Evolutionary conservation across 2,329 filamentous ascomycete genomes (phyloP).

Genomic region (Pseudogymnoascus sp.): DNA sequence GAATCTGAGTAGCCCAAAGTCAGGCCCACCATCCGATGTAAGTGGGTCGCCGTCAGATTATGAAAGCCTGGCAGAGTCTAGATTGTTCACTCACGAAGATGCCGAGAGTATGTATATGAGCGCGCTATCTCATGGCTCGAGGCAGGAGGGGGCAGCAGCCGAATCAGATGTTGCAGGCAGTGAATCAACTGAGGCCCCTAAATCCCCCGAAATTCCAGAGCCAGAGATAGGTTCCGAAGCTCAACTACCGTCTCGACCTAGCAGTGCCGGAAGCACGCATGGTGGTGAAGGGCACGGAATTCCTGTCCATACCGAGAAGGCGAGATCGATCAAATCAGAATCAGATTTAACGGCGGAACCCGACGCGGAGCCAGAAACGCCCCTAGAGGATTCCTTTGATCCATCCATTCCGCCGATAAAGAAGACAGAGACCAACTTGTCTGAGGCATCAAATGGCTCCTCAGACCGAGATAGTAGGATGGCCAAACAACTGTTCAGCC

Average conservation of each 20-base stretch:
- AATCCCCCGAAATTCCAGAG: neutral
- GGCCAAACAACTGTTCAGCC: slow-evolving; percentile 29
- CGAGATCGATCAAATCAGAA: neutral
- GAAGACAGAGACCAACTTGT: slow-evolving; percentile 21
- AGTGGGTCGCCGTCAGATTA: slow-evolving; percentile 12
- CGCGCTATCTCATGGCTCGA: slow-evolving; percentile 45
- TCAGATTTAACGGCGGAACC: slow-evolving; percentile 4
- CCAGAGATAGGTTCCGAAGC: neutral
- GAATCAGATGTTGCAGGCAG: neutral
- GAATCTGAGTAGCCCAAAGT: neutral
- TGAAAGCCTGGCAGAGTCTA: slow-evolving; percentile 56
- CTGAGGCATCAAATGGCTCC: slow-evolving; percentile 23
- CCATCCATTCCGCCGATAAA: slow-evolving; percentile 15
- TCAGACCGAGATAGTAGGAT: slow-evolving; percentile 25
- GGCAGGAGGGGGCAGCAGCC: slow-evolving; percentile 12
- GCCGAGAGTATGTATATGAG: slow-evolving; percentile 86
- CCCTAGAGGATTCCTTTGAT: neutral
- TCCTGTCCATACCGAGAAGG: neutral
- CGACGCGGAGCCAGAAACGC: slow-evolving; percentile 11
- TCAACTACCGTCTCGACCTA: neutral
- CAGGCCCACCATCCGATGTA: neutral
- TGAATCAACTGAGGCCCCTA: neutral
- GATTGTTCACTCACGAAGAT: slow-evolving; percentile 69
- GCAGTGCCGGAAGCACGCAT: neutral
- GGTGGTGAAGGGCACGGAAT: neutral